Percentiles rank a stretch among this genome's conserved stretches.
phyloP scores from a whole-genome alignment of 345 rosid genomes.

The Lenwebbia sp. region DNA sequence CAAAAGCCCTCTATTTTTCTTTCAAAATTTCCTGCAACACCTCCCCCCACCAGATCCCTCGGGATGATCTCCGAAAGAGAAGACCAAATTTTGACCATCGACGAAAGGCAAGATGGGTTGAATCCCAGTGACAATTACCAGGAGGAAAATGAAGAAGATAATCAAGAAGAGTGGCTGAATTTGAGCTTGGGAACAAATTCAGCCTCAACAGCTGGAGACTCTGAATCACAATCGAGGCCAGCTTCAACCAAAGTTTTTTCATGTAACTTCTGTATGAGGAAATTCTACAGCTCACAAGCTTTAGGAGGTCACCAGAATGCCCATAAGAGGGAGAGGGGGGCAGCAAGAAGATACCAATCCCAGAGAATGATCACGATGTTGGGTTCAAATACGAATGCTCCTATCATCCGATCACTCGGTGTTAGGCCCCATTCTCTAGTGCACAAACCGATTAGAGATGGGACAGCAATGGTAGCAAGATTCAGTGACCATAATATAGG shows the following conservation, averaged over 20 bases:
- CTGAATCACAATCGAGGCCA: slow-evolving; percentile 20
- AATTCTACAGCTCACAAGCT: slow-evolving; percentile 69
- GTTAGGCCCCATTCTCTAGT: slow-evolving; percentile 45
- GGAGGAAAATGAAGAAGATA: slow-evolving; percentile 10
- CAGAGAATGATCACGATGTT: slow-evolving; percentile 47
- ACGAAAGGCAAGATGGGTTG: slow-evolving; percentile 4
- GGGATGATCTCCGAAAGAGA: slow-evolving; percentile 34
- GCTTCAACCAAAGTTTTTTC: slow-evolving; percentile 40
- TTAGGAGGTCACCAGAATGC: slow-evolving; percentile 83
- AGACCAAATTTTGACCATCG: slow-evolving; percentile 13
- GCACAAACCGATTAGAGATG: slow-evolving; percentile 41
- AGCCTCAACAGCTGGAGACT: slow-evolving; percentile 24
- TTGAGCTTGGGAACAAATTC: slow-evolving; percentile 42
- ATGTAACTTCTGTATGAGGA: slow-evolving; percentile 68
- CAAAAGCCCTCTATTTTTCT: slow-evolving; percentile 1
- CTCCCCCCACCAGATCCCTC: not conserved
- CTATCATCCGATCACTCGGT: slow-evolving; percentile 40
- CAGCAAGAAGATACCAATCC: slow-evolving; percentile 47
- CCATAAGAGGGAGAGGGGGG: slow-evolving; percentile 71
- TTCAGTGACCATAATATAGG: slow-evolving; percentile 25
- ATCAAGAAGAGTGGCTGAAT: slow-evolving; percentile 44
- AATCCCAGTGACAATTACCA: slow-evolving; percentile 7
- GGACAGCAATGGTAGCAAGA: slow-evolving; percentile 26
- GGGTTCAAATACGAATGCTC: slow-evolving; percentile 22
- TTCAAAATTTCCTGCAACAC: not conserved